Evolutionary conservation across 257 asterid species (phyloP), one percentile per base, ranked within the genome.

Genomic region (Sherardia arvensis): DNA sequence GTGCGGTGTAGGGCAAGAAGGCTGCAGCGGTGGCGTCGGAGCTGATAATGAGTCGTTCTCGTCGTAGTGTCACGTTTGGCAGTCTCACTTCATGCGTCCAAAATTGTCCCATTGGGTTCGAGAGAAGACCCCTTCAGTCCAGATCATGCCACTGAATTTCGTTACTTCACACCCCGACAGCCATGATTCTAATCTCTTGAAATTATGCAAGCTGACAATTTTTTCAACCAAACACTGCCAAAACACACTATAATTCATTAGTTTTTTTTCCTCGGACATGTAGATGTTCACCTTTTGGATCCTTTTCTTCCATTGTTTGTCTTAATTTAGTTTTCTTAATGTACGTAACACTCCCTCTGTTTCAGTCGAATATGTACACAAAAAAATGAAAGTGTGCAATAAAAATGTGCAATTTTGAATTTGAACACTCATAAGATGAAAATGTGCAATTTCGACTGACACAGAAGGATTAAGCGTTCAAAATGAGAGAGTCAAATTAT

Each of bases 131-230:
- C 8, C 40, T 23, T 12, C 12, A 28, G 32, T 49, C 21, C 63
- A 34, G 70, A 54, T 53, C 38, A 66, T 34, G 70, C 70, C 70
- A 64, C 68, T 64, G 47, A 5, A 28, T n/a, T n/a, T 25, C 53
- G 65, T 53, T 34, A 5, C 65, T 61, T 61, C 53, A 4, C 27
- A 11, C 32, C 53, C 65, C 65, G 65, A 61, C 65, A 61, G 22
- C 45, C 65, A 36, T 38, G 22, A 8, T 43, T 26, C 17, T 33
- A 1, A 5, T 32, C 10, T 14, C 22, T 4, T 43, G 3, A 38
- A 43, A 43, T 43, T 14, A 14, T 38, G 6, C 51, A 43, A 43
- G 4, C 45, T 34, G 53, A 61, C 65, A 61, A 61, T 36, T 0
- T 32, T 18, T 32, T 59, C 20, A 36, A 1, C 45, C 17, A 55